Evolutionary conservation across 345 rosid species (phyloP).

Genomic region (Acer saccharum): DNA sequence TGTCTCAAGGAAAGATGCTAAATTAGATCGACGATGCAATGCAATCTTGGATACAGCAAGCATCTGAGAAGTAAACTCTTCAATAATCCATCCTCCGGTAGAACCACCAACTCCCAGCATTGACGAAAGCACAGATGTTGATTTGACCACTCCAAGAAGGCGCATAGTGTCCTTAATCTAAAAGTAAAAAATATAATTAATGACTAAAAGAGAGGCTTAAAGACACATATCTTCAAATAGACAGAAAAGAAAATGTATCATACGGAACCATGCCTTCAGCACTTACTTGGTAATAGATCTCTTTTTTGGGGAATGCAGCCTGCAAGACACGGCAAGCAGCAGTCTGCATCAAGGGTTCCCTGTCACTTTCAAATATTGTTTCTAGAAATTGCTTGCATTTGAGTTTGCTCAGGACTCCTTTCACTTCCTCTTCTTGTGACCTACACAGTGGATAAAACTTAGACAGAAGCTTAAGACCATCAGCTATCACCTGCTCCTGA

Average conservation of each 20-base stretch:
- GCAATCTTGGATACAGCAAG: slow-evolving; percentile 96
- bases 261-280: neutral
- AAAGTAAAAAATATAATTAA: slow-evolving; percentile 8
- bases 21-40: slow-evolving; percentile 84
- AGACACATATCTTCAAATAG: neutral
- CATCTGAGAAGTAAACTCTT: slow-evolving; percentile 96
- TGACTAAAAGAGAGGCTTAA: neutral
- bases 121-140: slow-evolving; percentile 68
- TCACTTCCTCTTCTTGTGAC: slow-evolving; percentile 58
- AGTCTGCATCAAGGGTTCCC: slow-evolving; percentile 85
- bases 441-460: slow-evolving; percentile 58
- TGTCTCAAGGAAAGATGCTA: slow-evolving; percentile 71
- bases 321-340: slow-evolving; percentile 91
- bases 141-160: slow-evolving; percentile 93
- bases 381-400: slow-evolving; percentile 85
- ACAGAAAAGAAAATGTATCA: neutral
- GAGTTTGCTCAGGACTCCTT: slow-evolving; percentile 52
- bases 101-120: slow-evolving; percentile 77
- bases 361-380: slow-evolving; percentile 84
- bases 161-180: slow-evolving; percentile 94
- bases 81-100: slow-evolving; percentile 78
- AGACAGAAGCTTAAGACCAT: slow-evolving; percentile 87
- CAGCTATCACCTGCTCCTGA: slow-evolving; percentile 91
- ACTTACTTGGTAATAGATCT: slow-evolving; percentile 79
- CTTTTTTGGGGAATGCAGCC: slow-evolving; percentile 80